Conservation (phyloP, 225 moss, liverwort and hornwort genomes). For the Antitrichia curtipendula region DNA sequence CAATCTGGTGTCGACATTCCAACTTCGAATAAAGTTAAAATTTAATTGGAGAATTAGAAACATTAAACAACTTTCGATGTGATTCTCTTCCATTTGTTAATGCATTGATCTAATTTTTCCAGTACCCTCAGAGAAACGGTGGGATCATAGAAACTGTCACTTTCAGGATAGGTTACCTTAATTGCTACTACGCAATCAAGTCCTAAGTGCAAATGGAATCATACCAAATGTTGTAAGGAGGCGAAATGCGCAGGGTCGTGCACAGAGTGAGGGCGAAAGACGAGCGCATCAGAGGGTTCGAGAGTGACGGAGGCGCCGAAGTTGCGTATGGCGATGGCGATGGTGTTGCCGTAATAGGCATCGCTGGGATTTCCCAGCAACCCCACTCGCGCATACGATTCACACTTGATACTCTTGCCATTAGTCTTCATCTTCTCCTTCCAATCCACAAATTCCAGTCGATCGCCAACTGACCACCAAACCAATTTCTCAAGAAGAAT, state of each 20-base stretch:
- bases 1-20: not conserved
- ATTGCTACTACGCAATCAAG: not conserved
- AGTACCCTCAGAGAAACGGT: not conserved
- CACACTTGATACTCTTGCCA: slow-evolving; percentile 39
- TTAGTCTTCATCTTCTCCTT: not conserved
- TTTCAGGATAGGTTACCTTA: not conserved
- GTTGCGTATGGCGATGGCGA: slow-evolving; percentile 78
- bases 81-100: not conserved
- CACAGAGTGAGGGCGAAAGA: slow-evolving; percentile 50
- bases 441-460: not conserved
- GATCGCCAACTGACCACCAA: not conserved
- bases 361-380: slow-evolving; percentile 94
- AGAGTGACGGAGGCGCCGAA: slow-evolving; percentile 68
- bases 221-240: slow-evolving; percentile 69
- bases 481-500: not conserved
- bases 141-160: too few relatives aligned
- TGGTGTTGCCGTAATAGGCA: slow-evolving; percentile 73
- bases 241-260: slow-evolving; percentile 67
- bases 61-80: not conserved
- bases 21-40: not conserved
- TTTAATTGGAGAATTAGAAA: not conserved
- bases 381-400: slow-evolving; percentile 76
- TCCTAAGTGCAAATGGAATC: not conserved
- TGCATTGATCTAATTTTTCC: not conserved
- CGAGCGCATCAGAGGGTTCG: slow-evolving; percentile 53